A percentile compares a stretch with the other conserved stretches of the same genome.
Evolutionary conservation across 2,329 filamentous ascomycete genomes (phyloP).

Genomic region (Rugonectria rugulosa): DNA sequence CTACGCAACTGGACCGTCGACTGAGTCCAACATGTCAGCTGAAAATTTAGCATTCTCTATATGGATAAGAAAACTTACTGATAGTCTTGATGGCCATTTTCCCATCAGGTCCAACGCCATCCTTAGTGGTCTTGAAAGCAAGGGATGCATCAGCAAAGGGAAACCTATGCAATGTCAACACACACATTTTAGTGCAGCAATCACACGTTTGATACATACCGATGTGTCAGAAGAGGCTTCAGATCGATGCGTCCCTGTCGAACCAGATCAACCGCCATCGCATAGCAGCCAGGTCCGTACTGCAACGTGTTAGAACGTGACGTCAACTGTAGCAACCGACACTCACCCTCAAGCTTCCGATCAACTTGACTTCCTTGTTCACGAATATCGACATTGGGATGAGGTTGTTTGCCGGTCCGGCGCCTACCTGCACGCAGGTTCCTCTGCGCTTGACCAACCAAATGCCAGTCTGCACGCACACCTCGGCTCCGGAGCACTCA

Average conservation of each 20-base stretch:
- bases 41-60: neutral
- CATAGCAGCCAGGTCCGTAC: constrained; percentile 1
- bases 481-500: constrained; percentile 1
- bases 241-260: neutral
- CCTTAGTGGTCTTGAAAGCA: neutral
- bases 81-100: constrained; percentile 3
- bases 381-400: constrained; percentile 5
- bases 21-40: neutral
- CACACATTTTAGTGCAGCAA: no score
- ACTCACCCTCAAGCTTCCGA: constrained; percentile 3
- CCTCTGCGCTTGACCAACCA: constrained; percentile 4
- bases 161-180: neutral
- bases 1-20: neutral
- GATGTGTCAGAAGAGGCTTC: neutral
- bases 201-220: neutral
- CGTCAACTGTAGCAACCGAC: neutral
- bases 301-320: neutral
- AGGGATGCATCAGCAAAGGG: neutral
- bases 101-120: constrained; percentile 1
- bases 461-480: neutral
- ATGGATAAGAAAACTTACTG: neutral
- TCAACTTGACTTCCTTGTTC: neutral
- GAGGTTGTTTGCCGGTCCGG: neutral
- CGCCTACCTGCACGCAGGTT: constrained; percentile 1
- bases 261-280: neutral